Evolutionary conservation across 306 rosid species (phyloP), one percentile per base, ranked within the genome.

Genomic region (Ormosia semicastrata): DNA sequence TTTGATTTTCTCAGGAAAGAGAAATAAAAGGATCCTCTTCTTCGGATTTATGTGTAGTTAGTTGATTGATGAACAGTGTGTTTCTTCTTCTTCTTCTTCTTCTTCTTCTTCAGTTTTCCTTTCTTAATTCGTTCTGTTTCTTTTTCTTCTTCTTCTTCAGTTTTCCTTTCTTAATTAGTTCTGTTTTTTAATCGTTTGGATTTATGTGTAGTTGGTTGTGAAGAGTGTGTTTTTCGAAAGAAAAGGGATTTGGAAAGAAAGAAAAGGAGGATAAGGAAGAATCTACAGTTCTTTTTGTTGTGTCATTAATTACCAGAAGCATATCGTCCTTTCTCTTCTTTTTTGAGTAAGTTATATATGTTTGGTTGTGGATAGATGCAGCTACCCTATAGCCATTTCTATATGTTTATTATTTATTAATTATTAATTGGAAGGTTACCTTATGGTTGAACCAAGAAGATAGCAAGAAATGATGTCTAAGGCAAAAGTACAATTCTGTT

Each of bases 1-100:
- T 84, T 65, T 43, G 39, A 56, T 83, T 34, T 44, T 78, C 50
- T 56, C 34, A 11, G 13, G 47, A 14, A n/a, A 71, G n/a, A 36
- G 49, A 56, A 57, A 79, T 84, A 73, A 67, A 78, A 49, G 71
- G 37, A 13, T 75, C 36, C 17, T 53, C 11, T 8, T 32, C 3
- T 46, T 1, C 4, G 24, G 24, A 24, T 24, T 24, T 24, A 24
- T 24, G 24, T 24, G 24, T 24, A 1, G 24, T 24, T 24, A 24
- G 1, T 24, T 24, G 24, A 24, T 24, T 24, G 24, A 24, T 24
- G 24, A 24, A 24, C 24, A 24, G 24, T 24, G 24, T 24, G 0
- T 24, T 24, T 24, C 24, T 24, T 24, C 24, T 24, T 24, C 24
- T 24, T n/a, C n/a, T n/a, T n/a, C n/a, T n/a, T n/a, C n/a, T 12